Base-by-base conservation (phyloP, 805 yeast genomes). In the Nakazawaea laoshanensis region DNA sequence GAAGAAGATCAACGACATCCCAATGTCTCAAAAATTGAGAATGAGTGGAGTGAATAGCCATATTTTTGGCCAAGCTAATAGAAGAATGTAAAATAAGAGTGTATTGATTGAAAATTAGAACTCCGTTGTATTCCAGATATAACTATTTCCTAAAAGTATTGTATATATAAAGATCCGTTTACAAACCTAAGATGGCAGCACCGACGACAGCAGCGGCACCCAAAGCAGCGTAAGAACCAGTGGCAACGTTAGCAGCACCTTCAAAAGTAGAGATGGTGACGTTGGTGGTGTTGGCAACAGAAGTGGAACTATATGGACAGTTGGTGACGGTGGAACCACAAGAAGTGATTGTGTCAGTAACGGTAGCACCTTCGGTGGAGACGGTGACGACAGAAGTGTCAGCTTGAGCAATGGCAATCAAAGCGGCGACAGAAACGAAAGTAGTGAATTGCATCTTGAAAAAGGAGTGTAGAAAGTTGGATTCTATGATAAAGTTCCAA, bases 361-460 rank as follows among this genome's bases (percentile, higher is more conserved):
- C 56, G 42, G 65, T 55, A 40, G 55, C 41, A 29, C 44, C 42
- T 12, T 48, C 56, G 40, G 57, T 53, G 29, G 53, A 47, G 44
- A 59, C 52, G 38, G 48, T 48, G 39, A 54, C 50, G 29, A 58
- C 52, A 42, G 63, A 61, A 45, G 59, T 48, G 36, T 52, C 49
- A 28, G 47, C 59, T 31, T 27, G 29, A 42, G 55, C 60, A 36
- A 55, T 46, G 46, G 63, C 61, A 34, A 58, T 53, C 35, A 59
- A 57, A 36, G 58, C 50, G 42, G 68, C 65, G 39, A 60, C 41
- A 41, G 57, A 43, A 37, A 60, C 51, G 49, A 58, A 57, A 46
- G 55, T 53, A 46, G 68, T 52, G 66, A 63, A 65, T 60, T 63
- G 67, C 71, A 65, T 65, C 59, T 40, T 60, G 24, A 38, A 38